Evolutionary conservation across 306 rosid species (phyloP).

Genomic region (Fragaria vesca): DNA sequence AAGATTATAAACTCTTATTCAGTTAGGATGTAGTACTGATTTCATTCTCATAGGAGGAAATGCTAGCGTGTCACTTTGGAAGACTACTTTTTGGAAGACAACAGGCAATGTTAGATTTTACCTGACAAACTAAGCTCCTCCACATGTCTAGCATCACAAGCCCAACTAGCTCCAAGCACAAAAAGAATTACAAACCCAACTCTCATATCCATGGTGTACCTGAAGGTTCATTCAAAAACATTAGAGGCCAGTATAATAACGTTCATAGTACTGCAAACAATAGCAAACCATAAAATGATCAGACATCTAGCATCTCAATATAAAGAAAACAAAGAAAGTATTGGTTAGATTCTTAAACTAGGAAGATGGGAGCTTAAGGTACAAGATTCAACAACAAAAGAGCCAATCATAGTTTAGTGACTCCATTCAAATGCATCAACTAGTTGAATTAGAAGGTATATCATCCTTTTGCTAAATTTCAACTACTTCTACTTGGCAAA

Average conservation of each 20-base stretch:
- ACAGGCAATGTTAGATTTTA: neutral
- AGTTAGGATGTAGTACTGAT: neutral
- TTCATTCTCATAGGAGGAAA: neutral
- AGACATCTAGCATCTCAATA: neutral
- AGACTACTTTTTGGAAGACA: neutral
- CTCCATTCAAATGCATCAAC: neutral
- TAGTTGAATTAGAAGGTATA: no score
- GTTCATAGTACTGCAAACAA: neutral
- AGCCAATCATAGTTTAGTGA: neutral
- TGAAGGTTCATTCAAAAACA: conserved; percentile 17
- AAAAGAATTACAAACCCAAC: conserved; percentile 51
- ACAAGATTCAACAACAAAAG: conserved; percentile 12
- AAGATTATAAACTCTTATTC: neutral
- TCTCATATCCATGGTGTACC: conserved; percentile 55
- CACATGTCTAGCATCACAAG: conserved; percentile 48
- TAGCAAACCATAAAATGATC: neutral
- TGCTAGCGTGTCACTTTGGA: neutral
- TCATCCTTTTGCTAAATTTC: neutral
- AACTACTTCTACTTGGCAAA: neutral
- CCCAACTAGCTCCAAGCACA: conserved; percentile 54
- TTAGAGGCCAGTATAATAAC: neutral
- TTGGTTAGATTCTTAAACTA: neutral
- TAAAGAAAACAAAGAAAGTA: neutral
- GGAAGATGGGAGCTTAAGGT: neutral
- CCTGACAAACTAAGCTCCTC: conserved; percentile 15